These are phyloP conservation scores for Candida parachauliodes DNA, from an alignment of 805 yeast genomes.

Conservation along the genomic window DNA sequence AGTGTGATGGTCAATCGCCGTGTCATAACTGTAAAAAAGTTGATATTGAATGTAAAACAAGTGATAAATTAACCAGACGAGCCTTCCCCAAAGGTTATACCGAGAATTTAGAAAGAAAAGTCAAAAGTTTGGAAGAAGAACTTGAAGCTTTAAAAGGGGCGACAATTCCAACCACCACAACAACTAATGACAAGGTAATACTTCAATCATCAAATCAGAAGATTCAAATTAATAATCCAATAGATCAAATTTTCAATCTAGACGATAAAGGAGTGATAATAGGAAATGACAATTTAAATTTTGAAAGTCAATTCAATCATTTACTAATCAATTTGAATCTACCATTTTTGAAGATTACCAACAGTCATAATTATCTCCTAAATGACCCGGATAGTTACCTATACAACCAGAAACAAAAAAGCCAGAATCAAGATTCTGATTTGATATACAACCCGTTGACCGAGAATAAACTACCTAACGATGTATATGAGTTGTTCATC, in stretches of 20 bases:
- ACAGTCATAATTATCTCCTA: conserved; percentile 39
- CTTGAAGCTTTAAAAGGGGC: conserved; percentile 28
- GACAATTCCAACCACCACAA: conserved; percentile 6
- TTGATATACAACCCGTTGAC: conserved; percentile 40
- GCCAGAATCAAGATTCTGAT: conserved; percentile 34
- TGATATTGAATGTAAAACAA: conserved; percentile 65
- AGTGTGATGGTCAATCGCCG: conserved; percentile 71
- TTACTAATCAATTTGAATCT: conserved; percentile 39
- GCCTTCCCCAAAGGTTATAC: conserved; percentile 83
- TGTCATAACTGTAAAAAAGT: conserved; percentile 66
- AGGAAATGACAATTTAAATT: conserved; percentile 43
- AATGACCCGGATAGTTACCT: conserved; percentile 41
- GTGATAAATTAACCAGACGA: conserved; percentile 70
- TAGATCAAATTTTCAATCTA: conserved; percentile 43
- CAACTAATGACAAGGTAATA: conserved; percentile 12
- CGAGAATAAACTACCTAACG: conserved; percentile 31
- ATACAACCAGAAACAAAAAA: conserved; percentile 37
- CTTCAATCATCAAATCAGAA: conserved; percentile 11
- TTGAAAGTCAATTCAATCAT: conserved; percentile 44
- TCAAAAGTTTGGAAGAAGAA: conserved; percentile 59
- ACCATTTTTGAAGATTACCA: conserved; percentile 42
- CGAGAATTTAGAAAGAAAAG: conserved; percentile 62
- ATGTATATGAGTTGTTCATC: conserved; percentile 41
- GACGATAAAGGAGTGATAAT: conserved; percentile 41
- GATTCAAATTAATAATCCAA: conserved; percentile 36